A percentile compares a stretch with the other conserved stretches of the same genome.
phyloP scores from a whole-genome alignment of 768 basidiomycete genomes.

The Tulasnella sp. region DNA sequence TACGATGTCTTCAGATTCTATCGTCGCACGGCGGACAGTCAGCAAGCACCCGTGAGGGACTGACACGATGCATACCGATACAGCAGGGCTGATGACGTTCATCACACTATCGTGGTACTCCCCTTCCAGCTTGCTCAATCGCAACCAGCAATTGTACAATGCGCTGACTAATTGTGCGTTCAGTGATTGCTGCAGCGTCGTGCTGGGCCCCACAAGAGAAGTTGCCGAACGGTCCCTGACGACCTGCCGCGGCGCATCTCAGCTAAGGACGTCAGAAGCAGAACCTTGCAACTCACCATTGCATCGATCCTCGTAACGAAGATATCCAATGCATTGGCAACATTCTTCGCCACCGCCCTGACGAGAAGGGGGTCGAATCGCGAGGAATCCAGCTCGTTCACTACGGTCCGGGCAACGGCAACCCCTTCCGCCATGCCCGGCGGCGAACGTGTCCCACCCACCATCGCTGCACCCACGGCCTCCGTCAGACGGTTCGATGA shows the following conservation, averaged over 20 bases:
- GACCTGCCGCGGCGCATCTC: slow-evolving; percentile 34
- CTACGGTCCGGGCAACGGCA: slow-evolving; percentile 59
- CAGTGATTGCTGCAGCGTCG: slow-evolving; percentile 62
- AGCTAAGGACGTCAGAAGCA: neutral
- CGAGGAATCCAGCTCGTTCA: slow-evolving; percentile 88
- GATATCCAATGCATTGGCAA: slow-evolving; percentile 53
- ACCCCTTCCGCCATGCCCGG: slow-evolving; percentile 68
- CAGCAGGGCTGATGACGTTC: slow-evolving; percentile 39
- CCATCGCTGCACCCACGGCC: slow-evolving; percentile 60
- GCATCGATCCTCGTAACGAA: slow-evolving; percentile 51
- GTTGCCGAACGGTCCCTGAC: slow-evolving; percentile 67
- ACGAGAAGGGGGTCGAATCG: slow-evolving; percentile 85
- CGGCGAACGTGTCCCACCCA: slow-evolving; percentile 52
- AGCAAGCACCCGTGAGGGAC: neutral
- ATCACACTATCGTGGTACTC: slow-evolving; percentile 56
- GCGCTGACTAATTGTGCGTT: slow-evolving; percentile 73
- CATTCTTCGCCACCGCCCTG: slow-evolving; percentile 63
- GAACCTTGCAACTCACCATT: slow-evolving; percentile 39
- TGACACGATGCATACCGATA: slow-evolving; percentile 37
- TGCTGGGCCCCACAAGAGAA: slow-evolving; percentile 58
- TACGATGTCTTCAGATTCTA: slow-evolving; percentile 44
- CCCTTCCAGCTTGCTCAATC: slow-evolving; percentile 48
- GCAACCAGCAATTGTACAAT: slow-evolving; percentile 62
- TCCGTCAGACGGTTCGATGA: slow-evolving; percentile 78
- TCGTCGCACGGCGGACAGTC: neutral